phyloP scores from a whole-genome alignment of 2,329 filamentous ascomycete genomes.

The Capronia coronata region DNA sequence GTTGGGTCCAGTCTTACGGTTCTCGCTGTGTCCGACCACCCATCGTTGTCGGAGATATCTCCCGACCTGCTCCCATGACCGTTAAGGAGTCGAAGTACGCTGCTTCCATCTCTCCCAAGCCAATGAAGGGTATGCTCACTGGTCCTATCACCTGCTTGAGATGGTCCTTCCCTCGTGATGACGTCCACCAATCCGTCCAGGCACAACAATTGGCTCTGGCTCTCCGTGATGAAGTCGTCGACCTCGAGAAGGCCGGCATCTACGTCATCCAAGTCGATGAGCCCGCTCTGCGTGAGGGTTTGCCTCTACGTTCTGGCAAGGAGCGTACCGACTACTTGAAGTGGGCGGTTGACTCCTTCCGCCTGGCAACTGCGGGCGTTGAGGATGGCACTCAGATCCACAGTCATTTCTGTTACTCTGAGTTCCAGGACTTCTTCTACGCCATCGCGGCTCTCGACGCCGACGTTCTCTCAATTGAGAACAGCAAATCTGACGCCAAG shows the following conservation, averaged over 20 bases:
- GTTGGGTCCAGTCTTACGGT: constrained; percentile 97
- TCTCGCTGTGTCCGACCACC: constrained; percentile 97
- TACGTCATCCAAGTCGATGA: constrained; percentile 99
- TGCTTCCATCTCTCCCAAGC: constrained; percentile 90
- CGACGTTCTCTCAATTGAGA: constrained; percentile 98
- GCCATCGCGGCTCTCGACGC: constrained; percentile 96
- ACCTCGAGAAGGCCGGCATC: constrained; percentile 94
- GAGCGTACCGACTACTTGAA: constrained; percentile 95
- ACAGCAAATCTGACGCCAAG: constrained; percentile 99
- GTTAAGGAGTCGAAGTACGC: constrained; percentile 99
- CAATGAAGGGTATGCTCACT: constrained; percentile 99
- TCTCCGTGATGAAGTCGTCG: constrained; percentile 95
- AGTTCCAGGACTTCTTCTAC: constrained; percentile 99
- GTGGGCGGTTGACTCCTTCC: constrained; percentile 98
- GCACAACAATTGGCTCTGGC: constrained; percentile 97
- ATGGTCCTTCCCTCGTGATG: constrained; percentile 99
- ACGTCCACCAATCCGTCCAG: constrained; percentile 98
- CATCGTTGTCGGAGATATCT: constrained; percentile 98
- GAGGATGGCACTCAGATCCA: constrained; percentile 97
- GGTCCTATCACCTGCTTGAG: constrained; percentile 97
- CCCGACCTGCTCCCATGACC: constrained; percentile 92
- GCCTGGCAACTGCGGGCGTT: constrained; percentile 86
- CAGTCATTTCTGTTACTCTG: constrained; percentile 99
- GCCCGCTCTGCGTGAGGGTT: constrained; percentile 98
- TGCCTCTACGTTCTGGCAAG: constrained; percentile 85